These are phyloP conservation scores for Neolecta irregularis DNA, from an alignment of 1,139 yeast genomes.

Conservation along the genomic window DNA sequence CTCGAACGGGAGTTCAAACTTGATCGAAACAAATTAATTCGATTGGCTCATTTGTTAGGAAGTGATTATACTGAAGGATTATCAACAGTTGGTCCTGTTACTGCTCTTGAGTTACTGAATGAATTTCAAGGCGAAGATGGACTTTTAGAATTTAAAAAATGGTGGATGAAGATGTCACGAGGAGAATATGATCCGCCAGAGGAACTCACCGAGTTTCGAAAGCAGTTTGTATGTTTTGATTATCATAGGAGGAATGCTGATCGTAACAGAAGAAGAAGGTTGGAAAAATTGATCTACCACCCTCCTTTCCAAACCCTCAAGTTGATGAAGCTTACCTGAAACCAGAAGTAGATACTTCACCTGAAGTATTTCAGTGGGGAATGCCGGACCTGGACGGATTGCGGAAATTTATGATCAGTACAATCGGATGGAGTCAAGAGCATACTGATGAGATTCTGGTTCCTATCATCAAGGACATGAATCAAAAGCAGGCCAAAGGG, in stretches of 20 bases:
- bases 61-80: slow-evolving; percentile 91
- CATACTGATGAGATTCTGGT: slow-evolving; percentile 70
- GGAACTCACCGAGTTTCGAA: no score
- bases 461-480: slow-evolving; percentile 75
- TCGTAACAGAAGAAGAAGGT: slow-evolving; percentile 42
- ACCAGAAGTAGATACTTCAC: slow-evolving; percentile 76
- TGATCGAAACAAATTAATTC: slow-evolving; percentile 46
- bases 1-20: slow-evolving; percentile 54
- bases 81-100: slow-evolving; percentile 83
- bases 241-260: no score
- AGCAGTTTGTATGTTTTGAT: no score
- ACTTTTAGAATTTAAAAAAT: slow-evolving; percentile 32
- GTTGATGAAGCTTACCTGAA: slow-evolving; percentile 57
- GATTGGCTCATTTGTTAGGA: slow-evolving; percentile 68
- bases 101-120: slow-evolving; percentile 83
- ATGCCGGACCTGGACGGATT: slow-evolving; percentile 69
- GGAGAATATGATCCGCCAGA: no score
- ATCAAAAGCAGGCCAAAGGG: slow-evolving; percentile 31
- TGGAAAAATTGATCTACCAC: slow-evolving; percentile 48
- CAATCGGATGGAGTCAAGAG: slow-evolving; percentile 70
- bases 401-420: slow-evolving; percentile 48
- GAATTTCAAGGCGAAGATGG: slow-evolving; percentile 44
- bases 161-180: slow-evolving; percentile 35
- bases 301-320: slow-evolving; percentile 51
- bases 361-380: slow-evolving; percentile 77